A percentile compares a stretch with the other conserved stretches of the same genome.
phyloP scores from a whole-genome alignment of 495 filamentous ascomycete genomes.

The Penicillium bialowiezense region DNA sequence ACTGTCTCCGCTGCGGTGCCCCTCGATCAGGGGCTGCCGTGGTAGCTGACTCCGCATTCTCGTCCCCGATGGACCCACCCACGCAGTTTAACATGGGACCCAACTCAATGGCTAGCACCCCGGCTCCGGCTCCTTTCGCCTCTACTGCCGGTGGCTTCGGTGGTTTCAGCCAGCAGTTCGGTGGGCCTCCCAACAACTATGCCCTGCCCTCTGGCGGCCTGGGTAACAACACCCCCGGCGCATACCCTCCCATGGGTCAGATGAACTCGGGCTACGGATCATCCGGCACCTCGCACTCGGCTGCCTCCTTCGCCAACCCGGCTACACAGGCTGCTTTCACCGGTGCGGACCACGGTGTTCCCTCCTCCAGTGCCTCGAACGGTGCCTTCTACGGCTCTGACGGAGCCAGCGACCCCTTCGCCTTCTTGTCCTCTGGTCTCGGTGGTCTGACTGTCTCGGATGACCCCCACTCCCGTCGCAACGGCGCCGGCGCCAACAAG shows the following conservation, averaged over 20 bases:
- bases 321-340: conserved; percentile 89
- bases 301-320: conserved; percentile 88
- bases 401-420: conserved; percentile 75
- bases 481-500: conserved; percentile 57
- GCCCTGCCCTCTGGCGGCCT: conserved; percentile 80
- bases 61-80: conserved; percentile 83
- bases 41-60: conserved; percentile 89
- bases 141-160: conserved; percentile 69
- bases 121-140: conserved; percentile 78
- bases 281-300: conserved; percentile 66
- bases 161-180: conserved; percentile 83
- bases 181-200: conserved; percentile 84
- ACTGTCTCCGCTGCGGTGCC: conserved; percentile 92
- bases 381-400: conserved; percentile 58
- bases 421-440: conserved; percentile 81
- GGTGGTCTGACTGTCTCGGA: conserved; percentile 79
- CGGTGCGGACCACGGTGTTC: conserved; percentile 69
- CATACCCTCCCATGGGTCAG: conserved; percentile 76
- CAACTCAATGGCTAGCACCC: conserved; percentile 79
- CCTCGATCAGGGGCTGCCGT: conserved; percentile 90
- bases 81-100: conserved; percentile 74
- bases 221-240: conserved; percentile 65
- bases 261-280: conserved; percentile 70
- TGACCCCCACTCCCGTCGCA: conserved; percentile 72
- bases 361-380: conserved; percentile 51